phyloP scores from a whole-genome alignment of 768 basidiomycete genomes.

The Coprinellus micaceus region DNA sequence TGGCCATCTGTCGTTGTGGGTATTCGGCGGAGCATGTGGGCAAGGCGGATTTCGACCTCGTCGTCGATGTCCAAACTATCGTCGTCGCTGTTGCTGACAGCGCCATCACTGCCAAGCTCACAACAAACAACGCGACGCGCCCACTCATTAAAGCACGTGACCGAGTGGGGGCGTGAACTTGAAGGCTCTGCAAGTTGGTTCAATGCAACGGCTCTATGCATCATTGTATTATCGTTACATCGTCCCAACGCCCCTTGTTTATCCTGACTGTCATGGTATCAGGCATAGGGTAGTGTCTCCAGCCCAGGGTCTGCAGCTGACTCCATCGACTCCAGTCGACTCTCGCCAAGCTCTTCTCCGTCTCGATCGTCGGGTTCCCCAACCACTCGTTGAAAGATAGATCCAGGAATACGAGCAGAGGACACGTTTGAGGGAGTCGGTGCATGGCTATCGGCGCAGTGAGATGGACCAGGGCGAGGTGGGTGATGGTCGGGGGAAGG shows the following conservation, averaged over 20 bases:
- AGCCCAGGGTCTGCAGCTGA: slow-evolving; percentile 49
- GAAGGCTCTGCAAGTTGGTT: too few species aligned
- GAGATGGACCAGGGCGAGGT: slow-evolving; percentile 55
- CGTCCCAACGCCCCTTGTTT: slow-evolving; percentile 64
- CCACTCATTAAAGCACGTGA: too few species aligned
- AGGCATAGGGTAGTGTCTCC: slow-evolving; percentile 51
- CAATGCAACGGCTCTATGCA: too few species aligned
- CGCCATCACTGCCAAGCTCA: too few species aligned
- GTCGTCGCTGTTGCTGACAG: too few species aligned
- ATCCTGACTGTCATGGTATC: slow-evolving; percentile 39
- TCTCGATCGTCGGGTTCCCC: slow-evolving; percentile 23
- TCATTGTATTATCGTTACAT: slow-evolving; percentile 48
- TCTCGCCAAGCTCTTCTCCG: slow-evolving; percentile 38
- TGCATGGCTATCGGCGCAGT: slow-evolving; percentile 47
- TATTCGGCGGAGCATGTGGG: slow-evolving; percentile 54
- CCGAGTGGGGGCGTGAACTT: too few species aligned
- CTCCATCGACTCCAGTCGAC: slow-evolving; percentile 59
- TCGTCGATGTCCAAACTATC: too few species aligned
- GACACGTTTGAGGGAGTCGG: slow-evolving; percentile 55
- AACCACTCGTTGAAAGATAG: slow-evolving; percentile 63
- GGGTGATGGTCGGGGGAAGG: slow-evolving; percentile 64
- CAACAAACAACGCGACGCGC: too few species aligned
- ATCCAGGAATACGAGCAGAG: slow-evolving; percentile 60
- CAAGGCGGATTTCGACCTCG: too few species aligned
- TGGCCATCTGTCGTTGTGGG: slow-evolving; percentile 73